Evolutionary conservation across 2,329 filamentous ascomycete species (phyloP).

Genomic region (Pseudogymnoascus sp.): DNA sequence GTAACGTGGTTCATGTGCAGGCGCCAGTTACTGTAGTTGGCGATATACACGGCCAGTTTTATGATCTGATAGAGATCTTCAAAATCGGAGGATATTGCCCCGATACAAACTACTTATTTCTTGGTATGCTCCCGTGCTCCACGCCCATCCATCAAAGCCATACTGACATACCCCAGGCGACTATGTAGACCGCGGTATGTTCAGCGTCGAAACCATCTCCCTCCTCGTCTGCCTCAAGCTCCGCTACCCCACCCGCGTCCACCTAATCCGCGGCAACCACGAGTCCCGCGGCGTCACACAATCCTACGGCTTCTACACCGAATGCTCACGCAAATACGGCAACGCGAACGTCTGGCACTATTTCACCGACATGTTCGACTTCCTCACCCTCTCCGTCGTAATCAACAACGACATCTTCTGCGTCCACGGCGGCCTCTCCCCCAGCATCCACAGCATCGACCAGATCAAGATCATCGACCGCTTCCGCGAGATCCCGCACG

Average conservation of each 20-base stretch:
- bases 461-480: slow-evolving; percentile 99
- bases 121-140: slow-evolving; percentile 50
- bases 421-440: slow-evolving; percentile 85
- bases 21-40: slow-evolving; percentile 96
- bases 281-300: slow-evolving; percentile 96
- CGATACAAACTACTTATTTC: slow-evolving; percentile 95
- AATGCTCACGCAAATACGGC: slow-evolving; percentile 95
- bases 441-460: slow-evolving; percentile 94
- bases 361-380: slow-evolving; percentile 99
- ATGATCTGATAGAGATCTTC: slow-evolving; percentile 98
- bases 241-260: slow-evolving; percentile 90
- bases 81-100: slow-evolving; percentile 96
- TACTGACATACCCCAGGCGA: slow-evolving; percentile 54
- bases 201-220: slow-evolving; percentile 97
- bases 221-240: slow-evolving; percentile 95
- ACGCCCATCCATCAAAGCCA: slow-evolving; percentile 5
- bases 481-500: slow-evolving; percentile 96
- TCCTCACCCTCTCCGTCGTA: slow-evolving; percentile 89
- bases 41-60: slow-evolving; percentile 98
- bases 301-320: slow-evolving; percentile 98
- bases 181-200: slow-evolving; percentile 96
- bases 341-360: slow-evolving; percentile 99
- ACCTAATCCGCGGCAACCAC: slow-evolving; percentile 95
- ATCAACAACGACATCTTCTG: slow-evolving; percentile 99
- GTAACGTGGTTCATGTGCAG: slow-evolving; percentile 95